phyloP scores from a whole-genome alignment of 2,329 filamentous ascomycete species.

The Colletotrichum siamense region DNA sequence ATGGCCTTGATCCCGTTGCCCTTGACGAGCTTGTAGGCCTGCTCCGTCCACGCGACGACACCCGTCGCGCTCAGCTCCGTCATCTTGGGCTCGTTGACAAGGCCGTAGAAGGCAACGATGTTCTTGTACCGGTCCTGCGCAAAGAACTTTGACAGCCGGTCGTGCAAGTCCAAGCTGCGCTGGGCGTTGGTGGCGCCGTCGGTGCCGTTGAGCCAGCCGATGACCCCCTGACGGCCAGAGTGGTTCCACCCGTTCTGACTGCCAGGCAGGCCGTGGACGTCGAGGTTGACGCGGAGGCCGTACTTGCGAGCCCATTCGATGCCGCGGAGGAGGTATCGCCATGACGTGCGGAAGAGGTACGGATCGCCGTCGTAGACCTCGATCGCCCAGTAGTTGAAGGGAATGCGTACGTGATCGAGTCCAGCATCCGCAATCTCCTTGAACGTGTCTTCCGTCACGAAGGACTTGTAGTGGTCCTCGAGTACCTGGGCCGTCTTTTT shows the following conservation, averaged over 20 bases:
- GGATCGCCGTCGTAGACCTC: conserved; percentile 84
- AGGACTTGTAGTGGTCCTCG: conserved; percentile 92
- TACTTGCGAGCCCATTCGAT: conserved; percentile 96
- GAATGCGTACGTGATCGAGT: conserved; percentile 95
- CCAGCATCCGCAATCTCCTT: conserved; percentile 84
- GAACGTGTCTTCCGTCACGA: conserved; percentile 86
- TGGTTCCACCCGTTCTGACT: conserved; percentile 99
- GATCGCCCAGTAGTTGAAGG: conserved; percentile 94
- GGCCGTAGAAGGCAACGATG: conserved; percentile 88
- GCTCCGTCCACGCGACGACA: conserved; percentile 81
- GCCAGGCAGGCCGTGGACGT: conserved; percentile 89
- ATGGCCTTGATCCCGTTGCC: conserved; percentile 75
- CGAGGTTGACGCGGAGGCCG: conserved; percentile 89
- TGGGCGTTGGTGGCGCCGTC: conserved; percentile 80
- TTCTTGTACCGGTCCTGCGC: conserved; percentile 92
- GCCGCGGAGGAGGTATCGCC: conserved; percentile 89
- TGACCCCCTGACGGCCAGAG: conserved; percentile 79
- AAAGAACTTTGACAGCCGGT: conserved; percentile 89
- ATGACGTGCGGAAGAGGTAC: conserved; percentile 85
- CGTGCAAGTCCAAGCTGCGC: conserved; percentile 85
- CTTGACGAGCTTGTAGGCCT: conserved; percentile 75
- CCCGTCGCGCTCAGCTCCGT: conserved; percentile 67
- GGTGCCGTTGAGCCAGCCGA: conserved; percentile 91
- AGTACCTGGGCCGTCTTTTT: conserved; percentile 68
- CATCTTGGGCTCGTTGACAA: conserved; percentile 95